A percentile compares a stretch with the other conserved stretches of the same genome.
Evolutionary conservation across 1,139 yeast species (phyloP).

Genomic region (Yamadazyma blattariae): DNA sequence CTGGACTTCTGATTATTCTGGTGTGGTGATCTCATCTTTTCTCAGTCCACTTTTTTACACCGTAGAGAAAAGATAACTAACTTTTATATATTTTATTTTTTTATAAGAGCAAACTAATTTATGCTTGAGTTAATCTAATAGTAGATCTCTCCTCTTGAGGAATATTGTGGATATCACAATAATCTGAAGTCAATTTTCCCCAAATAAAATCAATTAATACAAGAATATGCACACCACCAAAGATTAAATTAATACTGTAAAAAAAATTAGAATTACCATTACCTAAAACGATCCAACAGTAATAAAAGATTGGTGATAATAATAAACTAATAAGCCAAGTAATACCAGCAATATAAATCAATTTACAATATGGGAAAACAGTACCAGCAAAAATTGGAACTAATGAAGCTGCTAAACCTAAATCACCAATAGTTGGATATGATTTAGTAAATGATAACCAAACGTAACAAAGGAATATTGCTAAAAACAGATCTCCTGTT

Average conservation of each 20-base stretch:
- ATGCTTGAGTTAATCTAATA: conserved; percentile 43
- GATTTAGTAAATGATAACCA: conserved; percentile 75
- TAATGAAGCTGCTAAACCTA: conserved; percentile 64
- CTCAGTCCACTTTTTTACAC: no score
- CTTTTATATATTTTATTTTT: no score
- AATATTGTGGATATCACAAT: conserved; percentile 45
- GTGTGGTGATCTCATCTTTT: no score
- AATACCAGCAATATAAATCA: conserved; percentile 32
- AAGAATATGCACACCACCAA: conserved; percentile 69
- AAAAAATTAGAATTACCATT: conserved; percentile 96
- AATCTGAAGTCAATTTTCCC: conserved; percentile 75
- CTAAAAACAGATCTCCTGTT: conserved; percentile 58
- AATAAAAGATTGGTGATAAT: conserved; percentile 86
- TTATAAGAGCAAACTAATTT: no score
- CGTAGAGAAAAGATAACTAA: no score
- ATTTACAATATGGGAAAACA: conserved; percentile 33
- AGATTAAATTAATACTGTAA: conserved; percentile 86
- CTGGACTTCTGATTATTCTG: no score
- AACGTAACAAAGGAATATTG: conserved; percentile 59
- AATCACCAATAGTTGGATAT: conserved; percentile 86
- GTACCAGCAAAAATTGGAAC: conserved; percentile 54
- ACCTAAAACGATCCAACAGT: conserved; percentile 91
- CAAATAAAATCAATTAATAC: conserved; percentile 76
- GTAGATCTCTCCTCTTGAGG: conserved; percentile 15
- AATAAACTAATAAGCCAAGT: conserved; percentile 37